Conservation (phyloP, 495 filamentous ascomycete genomes). For the Xylaria scruposa region DNA sequence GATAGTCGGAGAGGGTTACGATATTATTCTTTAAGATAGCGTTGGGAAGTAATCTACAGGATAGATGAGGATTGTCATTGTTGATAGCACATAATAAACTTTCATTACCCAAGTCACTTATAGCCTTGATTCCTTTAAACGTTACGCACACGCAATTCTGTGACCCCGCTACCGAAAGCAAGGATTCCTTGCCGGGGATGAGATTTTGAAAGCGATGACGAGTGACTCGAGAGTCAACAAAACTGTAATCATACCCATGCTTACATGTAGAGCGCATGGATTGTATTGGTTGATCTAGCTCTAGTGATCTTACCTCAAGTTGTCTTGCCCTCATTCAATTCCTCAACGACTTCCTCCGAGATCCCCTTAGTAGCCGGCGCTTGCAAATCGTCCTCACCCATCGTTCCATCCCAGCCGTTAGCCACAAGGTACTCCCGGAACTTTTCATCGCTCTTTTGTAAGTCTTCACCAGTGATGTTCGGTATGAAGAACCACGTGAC, state of each 20-base stretch:
- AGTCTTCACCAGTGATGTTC: conserved; percentile 53
- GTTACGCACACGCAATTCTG: too few relatives aligned
- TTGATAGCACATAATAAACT: too few relatives aligned
- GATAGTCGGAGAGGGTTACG: too few relatives aligned
- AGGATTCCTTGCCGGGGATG: too few relatives aligned
- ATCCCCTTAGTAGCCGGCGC: conserved; percentile 8
- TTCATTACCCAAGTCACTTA: too few relatives aligned
- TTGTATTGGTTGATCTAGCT: neutral
- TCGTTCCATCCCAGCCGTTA: conserved; percentile 56
- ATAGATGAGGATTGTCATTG: too few relatives aligned
- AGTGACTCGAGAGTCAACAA: neutral
- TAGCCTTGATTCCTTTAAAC: too few relatives aligned
- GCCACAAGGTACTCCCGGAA: conserved; percentile 55
- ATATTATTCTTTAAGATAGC: too few relatives aligned
- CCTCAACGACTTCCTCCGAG: conserved; percentile 5
- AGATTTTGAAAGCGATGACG: neutral
- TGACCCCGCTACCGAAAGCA: too few relatives aligned
- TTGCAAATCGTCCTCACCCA: conserved; percentile 43
- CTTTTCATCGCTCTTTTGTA: conserved; percentile 49
- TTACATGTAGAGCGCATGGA: neutral
- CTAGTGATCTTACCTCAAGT: neutral
- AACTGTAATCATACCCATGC: neutral
- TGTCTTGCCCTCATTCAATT: conserved; percentile 2
- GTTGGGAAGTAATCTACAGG: too few relatives aligned
- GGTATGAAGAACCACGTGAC: conserved; percentile 61